Evolutionary conservation across 768 basidiomycete species (phyloP), one percentile per base, ranked within the genome.

Genomic region (Crucibulum laeve): DNA sequence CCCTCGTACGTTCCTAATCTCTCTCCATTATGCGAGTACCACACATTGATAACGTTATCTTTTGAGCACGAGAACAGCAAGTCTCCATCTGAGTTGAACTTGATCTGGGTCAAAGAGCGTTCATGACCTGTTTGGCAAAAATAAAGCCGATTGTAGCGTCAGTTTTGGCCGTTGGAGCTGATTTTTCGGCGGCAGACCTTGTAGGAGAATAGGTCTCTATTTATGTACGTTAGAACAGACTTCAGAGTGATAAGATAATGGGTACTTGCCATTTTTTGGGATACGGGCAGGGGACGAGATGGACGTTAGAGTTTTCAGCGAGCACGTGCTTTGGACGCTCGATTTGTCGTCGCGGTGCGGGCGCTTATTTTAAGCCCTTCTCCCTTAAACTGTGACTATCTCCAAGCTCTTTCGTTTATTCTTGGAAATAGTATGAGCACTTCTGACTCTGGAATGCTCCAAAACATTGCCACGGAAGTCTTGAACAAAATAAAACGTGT

Each of bases 1-100:
- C 93, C 96, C 36, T 90, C 82, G 59, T 96, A 98, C 46, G 96
- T 99, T 25, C 96, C 96, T 55, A 99, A 66, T 46, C 96, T 77
- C 72, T 98, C 96, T 40, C 96, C 96, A 56, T 99, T 99, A 56
- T 95, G 91, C 10, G 93, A 85, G 63, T 79, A 96, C 95, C 95
- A 98, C 40, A 91, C 93, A 60, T 96, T 97, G 63, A 97, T 89
- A 53, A 90, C 64, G 56, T 87, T 79, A 63, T 99, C 96, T 76
- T 99, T 99, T 54, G 91, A 92, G 59, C 87, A 91, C 18, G 92
- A 85, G 66, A 99, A 96, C 40, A 99, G 74, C 13, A 99, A 76
- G 67, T 98, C 96, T 51, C 96, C 96, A 59, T 98, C 96, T 42
- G 74, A 65, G 70, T 97, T 99, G 77, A 91, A 98, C 71, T 91